Base-by-base conservation (phyloP, 2,329 filamentous ascomycete genomes). In the Talaromyces sp. region DNA sequence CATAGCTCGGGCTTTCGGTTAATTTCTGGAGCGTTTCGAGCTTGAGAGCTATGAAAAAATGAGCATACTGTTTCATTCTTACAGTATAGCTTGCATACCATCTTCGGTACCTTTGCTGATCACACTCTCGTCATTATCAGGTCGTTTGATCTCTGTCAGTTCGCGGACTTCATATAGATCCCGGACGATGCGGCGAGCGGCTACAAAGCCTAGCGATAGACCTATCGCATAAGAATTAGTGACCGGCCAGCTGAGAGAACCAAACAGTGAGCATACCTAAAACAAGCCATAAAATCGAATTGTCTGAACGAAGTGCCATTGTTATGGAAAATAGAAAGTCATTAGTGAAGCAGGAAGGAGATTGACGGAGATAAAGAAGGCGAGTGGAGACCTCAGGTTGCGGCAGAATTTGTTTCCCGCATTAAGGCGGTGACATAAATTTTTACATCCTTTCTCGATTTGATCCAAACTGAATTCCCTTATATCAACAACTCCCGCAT, bases 21-120 rank as follows among this genome's bases (percentile, higher is more conserved):
- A 93, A 83, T 68, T 87, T 89, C 60, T 87, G 82, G 10, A 93
- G 81, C 0, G 90, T 93, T 49, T 84, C 82, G 11, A 87, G 73
- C 65, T 87, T 85, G 49, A 93, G 81, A 2, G 89, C 80, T 82
- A 65, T 22, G 22, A 3, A 2, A 27, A 27, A 27, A 27, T 41
- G 19, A 35, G 37, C 41, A 56, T 22, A 10, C 11, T 31, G 11
- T 8, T 50, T 52, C 1, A 13, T 14, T 52, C 1, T 31, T 13
- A 50, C 13, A 1, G 6, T 31, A 9, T 16, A 27, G 22, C 6
- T 50, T 50, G 31, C 66, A 35, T 70, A 80, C 80, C 85, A 72
- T 92, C 89, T 72, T 93, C 90, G 2, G 89, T 91, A 27, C 90
- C 87, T 74, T 92, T 88, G 14, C 87, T 90, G 68, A 92, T 90